Evolutionary conservation across 2,329 filamentous ascomycete genomes (phyloP).

Genomic region (Xylaria sp.): DNA sequence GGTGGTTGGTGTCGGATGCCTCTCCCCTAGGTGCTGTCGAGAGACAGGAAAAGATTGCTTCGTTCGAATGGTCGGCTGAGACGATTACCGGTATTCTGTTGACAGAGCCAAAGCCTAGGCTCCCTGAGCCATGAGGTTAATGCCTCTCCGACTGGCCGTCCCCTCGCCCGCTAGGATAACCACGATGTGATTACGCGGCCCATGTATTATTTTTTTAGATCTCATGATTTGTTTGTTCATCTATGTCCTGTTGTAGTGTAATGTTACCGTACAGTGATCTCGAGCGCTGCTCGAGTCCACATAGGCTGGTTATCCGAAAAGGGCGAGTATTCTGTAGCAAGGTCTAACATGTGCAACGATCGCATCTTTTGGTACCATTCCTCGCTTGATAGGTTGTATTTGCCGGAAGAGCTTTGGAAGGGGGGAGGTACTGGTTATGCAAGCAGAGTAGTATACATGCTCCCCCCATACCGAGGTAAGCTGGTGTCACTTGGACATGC

Average conservation of each 20-base stretch:
- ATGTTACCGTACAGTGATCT: neutral
- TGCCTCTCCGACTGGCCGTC: conserved; percentile 13
- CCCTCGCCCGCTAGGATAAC: neutral
- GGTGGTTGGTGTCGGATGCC: neutral
- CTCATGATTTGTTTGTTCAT: conserved; percentile 1
- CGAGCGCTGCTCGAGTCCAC: neutral
- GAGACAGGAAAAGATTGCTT: neutral
- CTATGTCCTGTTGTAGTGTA: neutral
- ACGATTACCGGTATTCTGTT: neutral
- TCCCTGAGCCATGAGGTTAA: neutral
- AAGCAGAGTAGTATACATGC: neutral
- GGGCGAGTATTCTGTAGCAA: neutral
- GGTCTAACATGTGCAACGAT: neutral
- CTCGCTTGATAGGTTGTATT: neutral
- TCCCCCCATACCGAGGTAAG: neutral
- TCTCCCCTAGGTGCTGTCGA: neutral
- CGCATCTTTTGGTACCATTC: neutral
- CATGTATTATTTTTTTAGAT: neutral
- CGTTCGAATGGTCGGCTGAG: neutral
- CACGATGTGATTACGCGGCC: conserved; percentile 22
- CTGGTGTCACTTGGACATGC: neutral
- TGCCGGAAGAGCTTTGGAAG: neutral
- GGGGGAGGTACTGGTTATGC: neutral
- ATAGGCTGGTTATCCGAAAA: neutral
- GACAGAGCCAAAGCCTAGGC: conserved; percentile 6